These are phyloP conservation scores for Podila epigama DNA, from an alignment of 192 early-diverging fungal genomes.

Conservation along the genomic window DNA sequence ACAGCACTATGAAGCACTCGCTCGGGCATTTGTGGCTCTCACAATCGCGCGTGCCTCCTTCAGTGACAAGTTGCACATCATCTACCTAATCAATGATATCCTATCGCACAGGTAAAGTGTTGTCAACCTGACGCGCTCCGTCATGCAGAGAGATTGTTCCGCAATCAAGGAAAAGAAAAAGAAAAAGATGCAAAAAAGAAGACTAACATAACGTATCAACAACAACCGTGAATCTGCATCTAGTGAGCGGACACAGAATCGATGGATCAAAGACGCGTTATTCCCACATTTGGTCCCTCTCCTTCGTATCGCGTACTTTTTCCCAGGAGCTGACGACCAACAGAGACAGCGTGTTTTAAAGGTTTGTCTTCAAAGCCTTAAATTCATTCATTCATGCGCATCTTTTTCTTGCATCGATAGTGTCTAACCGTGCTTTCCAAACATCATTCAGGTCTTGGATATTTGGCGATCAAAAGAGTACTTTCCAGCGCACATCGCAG, in stretches of 20 bases:
- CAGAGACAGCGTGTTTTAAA: constrained; percentile 57
- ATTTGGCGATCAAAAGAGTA: constrained; percentile 50
- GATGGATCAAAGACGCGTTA: constrained; percentile 57
- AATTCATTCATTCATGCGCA: background rate
- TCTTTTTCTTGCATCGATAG: background rate
- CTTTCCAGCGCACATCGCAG: constrained; percentile 30
- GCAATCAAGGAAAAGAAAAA: no score
- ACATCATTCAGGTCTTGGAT: constrained; percentile 37
- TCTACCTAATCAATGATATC: constrained; percentile 62
- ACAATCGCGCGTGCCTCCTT: constrained; percentile 47
- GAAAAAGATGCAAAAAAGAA: no score
- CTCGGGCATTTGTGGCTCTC: constrained; percentile 51
- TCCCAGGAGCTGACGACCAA: constrained; percentile 44
- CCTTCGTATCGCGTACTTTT: constrained; percentile 55
- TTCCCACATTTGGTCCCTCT: constrained; percentile 52
- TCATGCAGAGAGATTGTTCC: no score
- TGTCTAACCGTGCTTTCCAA: background rate
- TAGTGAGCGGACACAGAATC: constrained; percentile 51
- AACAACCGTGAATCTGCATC: background rate
- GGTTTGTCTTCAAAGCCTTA: constrained; percentile 11
- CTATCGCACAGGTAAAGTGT: constrained; percentile 54
- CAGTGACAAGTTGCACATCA: constrained; percentile 56
- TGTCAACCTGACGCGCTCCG: background rate
- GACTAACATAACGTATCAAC: no score
- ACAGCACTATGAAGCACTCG: constrained; percentile 39